phyloP scores from a whole-genome alignment of 129 eudicot genomes.

The Deinandra increscens region DNA sequence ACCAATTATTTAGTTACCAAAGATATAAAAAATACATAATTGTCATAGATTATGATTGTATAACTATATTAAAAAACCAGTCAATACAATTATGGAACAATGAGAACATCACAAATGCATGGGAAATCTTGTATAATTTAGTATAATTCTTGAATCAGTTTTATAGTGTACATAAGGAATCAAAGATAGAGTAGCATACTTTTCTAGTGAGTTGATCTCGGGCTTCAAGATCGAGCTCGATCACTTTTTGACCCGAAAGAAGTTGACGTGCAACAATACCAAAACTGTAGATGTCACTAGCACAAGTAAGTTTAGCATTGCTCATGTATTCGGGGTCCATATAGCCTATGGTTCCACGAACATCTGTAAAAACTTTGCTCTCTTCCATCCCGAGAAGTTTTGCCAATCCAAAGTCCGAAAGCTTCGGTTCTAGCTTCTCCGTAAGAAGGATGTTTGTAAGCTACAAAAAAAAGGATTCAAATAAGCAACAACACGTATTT shows the following conservation, averaged over 20 bases:
- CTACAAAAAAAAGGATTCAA: constrained; percentile 28
- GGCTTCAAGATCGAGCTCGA: constrained; percentile 72
- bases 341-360: constrained; percentile 78
- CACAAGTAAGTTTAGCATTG: constrained; percentile 76
- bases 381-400: constrained; percentile 73
- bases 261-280: constrained; percentile 77
- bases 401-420: constrained; percentile 81
- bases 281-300: constrained; percentile 78
- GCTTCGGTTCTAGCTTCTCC: constrained; percentile 61
- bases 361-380: constrained; percentile 79
- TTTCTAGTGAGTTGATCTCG: constrained; percentile 75
- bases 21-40: too few relatives aligned
- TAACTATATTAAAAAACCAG: neutral
- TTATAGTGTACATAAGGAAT: neutral
- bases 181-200: constrained; percentile 26
- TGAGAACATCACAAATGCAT: neutral
- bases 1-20: too few relatives aligned
- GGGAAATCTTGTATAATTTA: neutral
- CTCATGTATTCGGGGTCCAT: constrained; percentile 94
- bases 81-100: neutral
- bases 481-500: neutral
- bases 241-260: constrained; percentile 75
- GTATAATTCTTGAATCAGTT: neutral
- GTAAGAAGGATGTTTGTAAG: constrained; percentile 81
- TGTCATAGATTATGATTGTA: too few relatives aligned